A percentile compares a stretch with the other conserved stretches of the same genome.
These are phyloP conservation scores for Cercospora sojina DNA, from an alignment of 2,329 filamentous ascomycete genomes.

Conservation along the genomic window DNA sequence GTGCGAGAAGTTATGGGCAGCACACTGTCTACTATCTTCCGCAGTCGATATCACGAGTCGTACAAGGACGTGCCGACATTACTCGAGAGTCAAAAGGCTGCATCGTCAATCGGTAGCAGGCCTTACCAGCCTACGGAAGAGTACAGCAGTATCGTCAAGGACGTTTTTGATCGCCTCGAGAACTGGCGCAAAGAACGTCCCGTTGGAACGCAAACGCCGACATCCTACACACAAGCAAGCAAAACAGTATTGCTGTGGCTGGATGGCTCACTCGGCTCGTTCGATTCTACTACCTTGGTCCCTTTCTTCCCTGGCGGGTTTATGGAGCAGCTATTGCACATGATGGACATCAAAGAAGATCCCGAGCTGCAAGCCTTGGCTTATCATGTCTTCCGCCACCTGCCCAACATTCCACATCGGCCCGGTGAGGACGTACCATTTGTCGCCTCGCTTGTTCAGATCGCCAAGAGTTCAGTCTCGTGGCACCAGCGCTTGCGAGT, in stretches of 20 bases:
- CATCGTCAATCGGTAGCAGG: constrained; percentile 78
- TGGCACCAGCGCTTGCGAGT: constrained; percentile 96
- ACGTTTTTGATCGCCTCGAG: constrained; percentile 77
- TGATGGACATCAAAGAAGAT: constrained; percentile 99
- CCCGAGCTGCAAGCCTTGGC: constrained; percentile 90
- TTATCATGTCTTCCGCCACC: constrained; percentile 93
- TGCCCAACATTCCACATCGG: constrained; percentile 92
- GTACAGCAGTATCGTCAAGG: constrained; percentile 68
- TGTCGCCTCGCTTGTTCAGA: constrained; percentile 79
- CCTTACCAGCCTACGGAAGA: constrained; percentile 78
- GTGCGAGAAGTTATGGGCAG: constrained; percentile 93
- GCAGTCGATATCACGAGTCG: constrained; percentile 90
- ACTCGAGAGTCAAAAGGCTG: constrained; percentile 72
- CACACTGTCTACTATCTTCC: constrained; percentile 82
- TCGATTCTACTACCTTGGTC: constrained; percentile 87
- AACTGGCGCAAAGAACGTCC: constrained; percentile 81
- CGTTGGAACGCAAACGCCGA: constrained; percentile 88
- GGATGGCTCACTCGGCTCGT: constrained; percentile 83
- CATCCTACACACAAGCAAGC: constrained; percentile 89
- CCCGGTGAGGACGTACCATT: constrained; percentile 81
- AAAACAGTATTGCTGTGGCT: constrained; percentile 97
- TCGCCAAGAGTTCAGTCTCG: constrained; percentile 77
- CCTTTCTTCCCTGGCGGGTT: constrained; percentile 88
- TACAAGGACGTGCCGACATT: constrained; percentile 76
- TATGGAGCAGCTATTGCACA: constrained; percentile 90